Evolutionary conservation across 2,329 filamentous ascomycete species (phyloP), one percentile per base, ranked within the genome.

Genomic region (Aspergillus sp.): DNA sequence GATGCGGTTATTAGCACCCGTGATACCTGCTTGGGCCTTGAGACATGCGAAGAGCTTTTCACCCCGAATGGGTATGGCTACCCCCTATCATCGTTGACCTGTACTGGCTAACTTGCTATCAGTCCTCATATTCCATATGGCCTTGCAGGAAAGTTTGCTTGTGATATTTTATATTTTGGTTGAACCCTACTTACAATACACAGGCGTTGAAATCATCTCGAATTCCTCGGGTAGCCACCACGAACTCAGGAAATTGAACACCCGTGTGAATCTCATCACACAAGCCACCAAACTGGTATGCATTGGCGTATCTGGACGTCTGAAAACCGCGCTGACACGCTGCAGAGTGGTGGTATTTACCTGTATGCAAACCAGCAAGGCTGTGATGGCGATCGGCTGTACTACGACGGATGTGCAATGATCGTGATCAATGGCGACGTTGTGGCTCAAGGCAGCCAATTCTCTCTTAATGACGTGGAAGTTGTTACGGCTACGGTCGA

Each of bases 211-310:
- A 58, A 81, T 88, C 46, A 77, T 86, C 52, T 80, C 80, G 6
- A 91, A 91, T 63, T 80, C 76, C 3, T 81, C 76, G 45, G 85
- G 81, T 5, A 81, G 75, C 8, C 86, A 91, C 61, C 80, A 81
- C 57, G 77, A 81, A 54, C 66, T 88, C 6, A 72, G 81, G 12
- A 88, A 88, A 62, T 74, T 88, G 0, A 69, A 83, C 48, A 78
- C 72, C 0, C 70, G 82, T 2, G 68, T 88, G 29, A 74, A 79
- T 4, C 67, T 89, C 4, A 88, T 88, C 45, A 69, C 72, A 1
- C 77, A 86, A 55, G 81, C 81, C 0, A 88, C 84, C 0, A 69
- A 57, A 42, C 34, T 59, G 50, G 56, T 62, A 50, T 49, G 19
- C n/a, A 10, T 6, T 29, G 9, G 5, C 19, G 29, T 34, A 8